Base-by-base conservation (phyloP, 2,329 filamentous ascomycete species). In the Parasarocladium wereldwijsianum region DNA sequence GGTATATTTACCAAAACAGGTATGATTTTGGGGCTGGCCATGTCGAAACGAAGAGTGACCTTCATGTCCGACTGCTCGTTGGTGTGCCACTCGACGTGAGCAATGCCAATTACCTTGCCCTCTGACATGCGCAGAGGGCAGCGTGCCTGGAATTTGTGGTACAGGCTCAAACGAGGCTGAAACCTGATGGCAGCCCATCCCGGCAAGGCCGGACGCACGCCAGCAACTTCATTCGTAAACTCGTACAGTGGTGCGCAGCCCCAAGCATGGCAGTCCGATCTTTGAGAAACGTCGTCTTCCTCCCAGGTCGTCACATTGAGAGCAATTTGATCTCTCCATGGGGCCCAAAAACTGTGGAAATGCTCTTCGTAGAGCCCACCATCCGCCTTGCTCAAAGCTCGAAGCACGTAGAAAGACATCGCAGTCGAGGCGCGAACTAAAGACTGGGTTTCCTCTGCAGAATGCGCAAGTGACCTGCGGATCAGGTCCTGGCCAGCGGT, bases 121-220 rank as follows among this genome's bases (percentile, higher is more conserved):
- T n/a, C n/a, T n/a, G n/a, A n/a, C n/a, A n/a, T n/a, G n/a, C n/a
- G n/a, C n/a, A n/a, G n/a, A n/a, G n/a, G n/a, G n/a, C n/a, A n/a
- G n/a, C n/a, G n/a, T n/a, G 45, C 46, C 5, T 41, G 29, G 8
- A 51, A 27, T 3, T 17, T 21, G 20, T 28, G 10, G 16, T 37
- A 41, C 12, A 51, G 29, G 2, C 32, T 17, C n/a, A 50, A 23
- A 1, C 48, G 37, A 3, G 48, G 48, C 36, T 42, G 40, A 30
- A 50, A 50, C 3, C 38, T 20, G 2, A 50, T 24, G 11, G 33
- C 39, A 4, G 29, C 14, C 12, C 34, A 34, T 1, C 46, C 48
- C 8, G 29, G 29, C 6, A 14, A 19, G n/a, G 19, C 12, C 4
- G 19, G 16, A 13, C 17, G 34, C 4, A 40, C 8, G 5, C 38